Percentiles rank a stretch among this genome's conserved stretches.
Conservation (phyloP, 768 basidiomycete species). For the Hebeloma cylindrosporum region DNA sequence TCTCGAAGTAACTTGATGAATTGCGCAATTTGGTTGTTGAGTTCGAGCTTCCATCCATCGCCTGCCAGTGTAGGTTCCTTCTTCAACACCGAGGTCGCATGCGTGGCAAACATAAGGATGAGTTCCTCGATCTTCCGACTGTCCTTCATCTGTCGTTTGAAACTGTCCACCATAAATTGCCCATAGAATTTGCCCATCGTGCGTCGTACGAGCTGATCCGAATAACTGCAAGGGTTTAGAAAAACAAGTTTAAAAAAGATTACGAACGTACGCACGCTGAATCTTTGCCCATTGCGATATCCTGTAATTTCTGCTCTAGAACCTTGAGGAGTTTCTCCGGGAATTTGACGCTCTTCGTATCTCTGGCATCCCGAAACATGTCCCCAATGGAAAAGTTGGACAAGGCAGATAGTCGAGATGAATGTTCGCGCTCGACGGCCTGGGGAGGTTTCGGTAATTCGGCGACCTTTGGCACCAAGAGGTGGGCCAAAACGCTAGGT, state of each 20-base stretch:
- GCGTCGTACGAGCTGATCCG: slow-evolving; percentile 84
- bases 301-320: slow-evolving; percentile 84
- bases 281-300: slow-evolving; percentile 93
- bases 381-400: slow-evolving; percentile 70
- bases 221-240: slow-evolving; percentile 55
- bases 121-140: slow-evolving; percentile 97
- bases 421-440: slow-evolving; percentile 56
- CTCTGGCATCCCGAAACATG: slow-evolving; percentile 77
- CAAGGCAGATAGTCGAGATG: slow-evolving; percentile 69
- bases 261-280: slow-evolving; percentile 69
- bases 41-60: slow-evolving; percentile 90
- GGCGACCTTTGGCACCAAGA: slow-evolving; percentile 60
- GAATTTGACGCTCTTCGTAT: slow-evolving; percentile 85
- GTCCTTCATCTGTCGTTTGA: slow-evolving; percentile 91
- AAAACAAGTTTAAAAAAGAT: no score
- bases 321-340: slow-evolving; percentile 93
- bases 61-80: slow-evolving; percentile 83
- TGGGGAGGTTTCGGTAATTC: slow-evolving; percentile 32
- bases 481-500: slow-evolving; percentile 67
- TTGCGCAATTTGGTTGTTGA: slow-evolving; percentile 87
- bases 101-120: slow-evolving; percentile 93
- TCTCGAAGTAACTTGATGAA: slow-evolving; percentile 89
- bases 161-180: slow-evolving; percentile 81
- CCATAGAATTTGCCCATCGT: slow-evolving; percentile 94
- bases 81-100: slow-evolving; percentile 83